phyloP scores from a whole-genome alignment of 1,139 yeast species.

The Spencermartinsiella ligniputridi region DNA sequence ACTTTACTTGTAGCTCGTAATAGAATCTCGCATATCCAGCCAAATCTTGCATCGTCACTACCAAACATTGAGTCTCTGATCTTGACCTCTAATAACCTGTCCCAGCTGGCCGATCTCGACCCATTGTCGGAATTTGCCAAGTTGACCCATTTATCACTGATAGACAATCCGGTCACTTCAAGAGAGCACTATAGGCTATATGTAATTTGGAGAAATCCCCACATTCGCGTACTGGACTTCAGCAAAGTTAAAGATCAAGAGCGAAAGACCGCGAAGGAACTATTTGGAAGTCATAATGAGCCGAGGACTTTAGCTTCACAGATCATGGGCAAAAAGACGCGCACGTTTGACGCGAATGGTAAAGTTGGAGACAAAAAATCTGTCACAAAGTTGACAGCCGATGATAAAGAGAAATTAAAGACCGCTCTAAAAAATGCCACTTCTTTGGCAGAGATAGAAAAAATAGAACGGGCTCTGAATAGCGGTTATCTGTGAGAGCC shows the following conservation, averaged over 20 bases:
- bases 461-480: constrained; percentile 53
- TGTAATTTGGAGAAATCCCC: constrained; percentile 60
- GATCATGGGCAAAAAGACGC: constrained; percentile 25
- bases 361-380: constrained; percentile 23
- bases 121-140: constrained; percentile 36
- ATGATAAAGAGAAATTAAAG: constrained; percentile 50
- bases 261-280: constrained; percentile 39
- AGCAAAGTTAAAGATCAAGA: constrained; percentile 56
- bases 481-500: constrained; percentile 33
- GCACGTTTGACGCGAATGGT: constrained; percentile 18
- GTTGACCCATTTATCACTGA: constrained; percentile 48
- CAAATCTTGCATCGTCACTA: constrained; percentile 32
- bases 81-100: constrained; percentile 49
- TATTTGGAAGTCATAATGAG: constrained; percentile 42
- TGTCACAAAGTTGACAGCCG: constrained; percentile 44
- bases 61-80: constrained; percentile 50
- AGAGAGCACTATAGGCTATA: constrained; percentile 55
- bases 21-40: constrained; percentile 43
- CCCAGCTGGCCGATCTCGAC: constrained; percentile 39
- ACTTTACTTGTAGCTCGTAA: constrained; percentile 58
- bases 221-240: constrained; percentile 61
- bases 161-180: constrained; percentile 58
- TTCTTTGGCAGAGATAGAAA: constrained; percentile 68
- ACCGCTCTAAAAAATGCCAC: constrained; percentile 56
- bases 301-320: constrained; percentile 34